Percentiles rank a stretch among this genome's conserved stretches.
Evolutionary conservation across 148 eudicot species (phyloP).

Genomic region (Bassia scoparia): DNA sequence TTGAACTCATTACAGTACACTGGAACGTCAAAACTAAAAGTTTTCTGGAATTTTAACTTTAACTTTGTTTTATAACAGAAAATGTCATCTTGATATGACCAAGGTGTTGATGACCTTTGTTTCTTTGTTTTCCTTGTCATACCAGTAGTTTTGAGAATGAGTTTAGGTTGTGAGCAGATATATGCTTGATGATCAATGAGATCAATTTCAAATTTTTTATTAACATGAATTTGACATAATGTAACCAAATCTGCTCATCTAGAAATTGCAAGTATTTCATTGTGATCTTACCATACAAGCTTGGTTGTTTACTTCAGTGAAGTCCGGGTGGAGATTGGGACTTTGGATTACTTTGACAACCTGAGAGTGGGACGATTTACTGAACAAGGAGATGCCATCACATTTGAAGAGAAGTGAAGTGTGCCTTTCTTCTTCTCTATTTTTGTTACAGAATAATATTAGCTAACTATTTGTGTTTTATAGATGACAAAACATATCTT

Average conservation of each 20-base stretch:
- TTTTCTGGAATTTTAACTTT: neutral
- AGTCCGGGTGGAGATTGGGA: conserved; percentile 91
- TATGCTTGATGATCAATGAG: neutral
- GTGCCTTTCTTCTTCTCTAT: conserved; percentile 1
- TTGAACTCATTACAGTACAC: neutral
- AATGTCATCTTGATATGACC: neutral
- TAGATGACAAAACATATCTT: conserved; percentile 86
- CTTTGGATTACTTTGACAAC: conserved; percentile 87
- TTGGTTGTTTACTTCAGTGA: conserved; percentile 51
- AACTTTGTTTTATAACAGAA: neutral
- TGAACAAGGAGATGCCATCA: conserved; percentile 95
- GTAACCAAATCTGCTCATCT: neutral
- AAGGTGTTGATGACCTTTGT: neutral
- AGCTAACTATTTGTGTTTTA: conserved; percentile 4
- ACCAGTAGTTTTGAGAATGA: no score
- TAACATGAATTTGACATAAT: neutral
- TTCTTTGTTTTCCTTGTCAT: neutral
- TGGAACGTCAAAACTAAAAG: no score
- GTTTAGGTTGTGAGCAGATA: neutral
- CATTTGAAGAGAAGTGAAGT: conserved; percentile 84
- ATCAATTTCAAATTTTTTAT: neutral
- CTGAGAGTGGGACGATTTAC: conserved; percentile 68
- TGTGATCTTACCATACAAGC: conserved; percentile 2
- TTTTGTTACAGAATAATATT: conserved; percentile 1
- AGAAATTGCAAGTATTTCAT: neutral